These are phyloP conservation scores for Penicillium sp. DNA, from an alignment of 2,329 filamentous ascomycete genomes.

Conservation along the genomic window DNA sequence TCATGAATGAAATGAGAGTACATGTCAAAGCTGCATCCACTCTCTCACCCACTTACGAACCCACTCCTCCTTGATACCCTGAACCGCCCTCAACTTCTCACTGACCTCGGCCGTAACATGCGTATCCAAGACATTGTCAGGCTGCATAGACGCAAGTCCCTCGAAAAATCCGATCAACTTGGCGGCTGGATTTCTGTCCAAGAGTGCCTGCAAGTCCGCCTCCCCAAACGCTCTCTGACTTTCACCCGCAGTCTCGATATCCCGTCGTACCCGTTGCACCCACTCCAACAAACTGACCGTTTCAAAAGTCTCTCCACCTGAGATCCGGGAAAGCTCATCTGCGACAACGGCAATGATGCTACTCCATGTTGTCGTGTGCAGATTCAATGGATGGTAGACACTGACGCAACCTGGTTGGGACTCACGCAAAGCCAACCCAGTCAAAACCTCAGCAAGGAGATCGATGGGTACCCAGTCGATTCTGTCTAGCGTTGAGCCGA, in stretches of 20 bases:
- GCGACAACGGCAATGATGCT: constrained; percentile 6
- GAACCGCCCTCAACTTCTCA: constrained; percentile 27
- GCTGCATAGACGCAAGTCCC: not conserved
- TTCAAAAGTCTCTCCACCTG: not conserved
- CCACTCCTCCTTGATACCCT: constrained; percentile 34
- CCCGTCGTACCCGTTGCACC: constrained; percentile 11
- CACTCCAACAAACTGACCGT: constrained; percentile 19
- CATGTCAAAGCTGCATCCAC: constrained; percentile 25
- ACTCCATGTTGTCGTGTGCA: constrained; percentile 17
- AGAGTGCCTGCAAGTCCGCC: constrained; percentile 11
- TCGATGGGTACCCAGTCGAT: constrained; percentile 53
- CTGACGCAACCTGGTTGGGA: not conserved
- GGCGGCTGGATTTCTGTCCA: constrained; percentile 31
- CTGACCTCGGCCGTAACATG: constrained; percentile 24
- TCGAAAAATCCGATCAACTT: constrained; percentile 37
- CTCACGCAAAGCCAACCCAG: not conserved
- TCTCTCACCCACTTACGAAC: constrained; percentile 40
- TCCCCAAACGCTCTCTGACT: not conserved
- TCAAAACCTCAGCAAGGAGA: constrained; percentile 39
- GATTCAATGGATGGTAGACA: constrained; percentile 25
- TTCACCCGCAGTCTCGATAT: constrained; percentile 12
- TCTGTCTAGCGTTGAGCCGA: constrained; percentile 35
- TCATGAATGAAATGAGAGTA: not conserved
- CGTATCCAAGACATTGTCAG: constrained; percentile 21
- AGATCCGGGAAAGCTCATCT: not conserved